phyloP scores from a whole-genome alignment of 2,329 filamentous ascomycete genomes.

The Nemania diffusa region DNA sequence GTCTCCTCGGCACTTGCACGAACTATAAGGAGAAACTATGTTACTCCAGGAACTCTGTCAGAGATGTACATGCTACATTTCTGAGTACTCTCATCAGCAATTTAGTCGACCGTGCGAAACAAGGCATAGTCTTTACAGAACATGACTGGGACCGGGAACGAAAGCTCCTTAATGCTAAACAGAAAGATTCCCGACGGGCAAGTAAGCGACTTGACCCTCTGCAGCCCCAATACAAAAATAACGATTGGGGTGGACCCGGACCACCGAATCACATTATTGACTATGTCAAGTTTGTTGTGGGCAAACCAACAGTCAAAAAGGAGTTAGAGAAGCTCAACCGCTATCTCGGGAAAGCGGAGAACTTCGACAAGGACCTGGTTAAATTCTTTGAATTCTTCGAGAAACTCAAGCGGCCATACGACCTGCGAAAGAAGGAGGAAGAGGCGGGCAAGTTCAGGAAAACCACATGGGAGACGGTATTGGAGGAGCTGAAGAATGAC shows the following conservation, averaged over 20 bases:
- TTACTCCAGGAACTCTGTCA: conserved; percentile 67
- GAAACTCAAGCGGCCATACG: conserved; percentile 40
- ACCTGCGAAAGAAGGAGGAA: conserved; percentile 33
- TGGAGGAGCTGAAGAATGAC: conserved; percentile 50
- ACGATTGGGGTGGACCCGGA: conserved; percentile 43
- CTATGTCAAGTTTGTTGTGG: conserved; percentile 66
- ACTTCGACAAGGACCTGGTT: conserved; percentile 44
- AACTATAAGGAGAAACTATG: conserved; percentile 70
- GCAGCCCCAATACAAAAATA: conserved; percentile 57
- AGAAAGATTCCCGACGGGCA: conserved; percentile 27
- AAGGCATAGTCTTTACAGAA: conserved; percentile 61
- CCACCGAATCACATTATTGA: conserved; percentile 67
- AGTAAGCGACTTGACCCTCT: conserved; percentile 45
- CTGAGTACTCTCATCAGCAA: conserved; percentile 64
- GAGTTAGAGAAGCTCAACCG: conserved; percentile 52
- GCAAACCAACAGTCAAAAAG: conserved; percentile 54
- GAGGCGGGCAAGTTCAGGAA: conserved; percentile 29
- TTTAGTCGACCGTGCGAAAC: conserved; percentile 68
- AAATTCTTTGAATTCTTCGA: conserved; percentile 51
- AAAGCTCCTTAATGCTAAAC: conserved; percentile 39
- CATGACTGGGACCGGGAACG: conserved; percentile 55
- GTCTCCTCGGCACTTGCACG: conserved; percentile 72
- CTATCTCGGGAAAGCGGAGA: conserved; percentile 38
- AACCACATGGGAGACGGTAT: conserved; percentile 47
- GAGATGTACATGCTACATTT: conserved; percentile 54